Conservation (phyloP, 805 yeast genomes). For the Suhomyces canberraensis region DNA sequence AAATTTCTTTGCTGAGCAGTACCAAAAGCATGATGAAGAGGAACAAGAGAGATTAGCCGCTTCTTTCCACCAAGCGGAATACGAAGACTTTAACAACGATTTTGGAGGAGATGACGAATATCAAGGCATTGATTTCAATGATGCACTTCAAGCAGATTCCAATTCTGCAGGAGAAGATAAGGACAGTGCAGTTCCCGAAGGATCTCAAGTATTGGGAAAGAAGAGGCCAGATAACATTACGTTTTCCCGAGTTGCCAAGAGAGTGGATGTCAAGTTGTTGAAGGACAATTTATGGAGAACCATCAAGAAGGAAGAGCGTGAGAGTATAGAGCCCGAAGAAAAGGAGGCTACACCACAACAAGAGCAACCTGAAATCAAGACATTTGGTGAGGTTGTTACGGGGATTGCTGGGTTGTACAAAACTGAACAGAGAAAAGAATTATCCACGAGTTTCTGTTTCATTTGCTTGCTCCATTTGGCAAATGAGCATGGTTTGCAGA, state of each 20-base stretch:
- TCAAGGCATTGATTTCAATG: slow-evolving; percentile 43
- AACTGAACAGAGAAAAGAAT: slow-evolving; percentile 54
- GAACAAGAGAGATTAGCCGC: slow-evolving; percentile 36
- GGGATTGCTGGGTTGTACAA: slow-evolving; percentile 53
- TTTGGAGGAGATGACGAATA: slow-evolving; percentile 33
- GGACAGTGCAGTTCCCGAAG: slow-evolving; percentile 15
- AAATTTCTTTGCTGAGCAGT: slow-evolving; percentile 68
- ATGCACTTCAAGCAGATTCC: slow-evolving; percentile 27
- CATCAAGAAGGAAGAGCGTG: slow-evolving; percentile 22
- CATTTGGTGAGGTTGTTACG: slow-evolving; percentile 43
- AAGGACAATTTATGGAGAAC: slow-evolving; percentile 76
- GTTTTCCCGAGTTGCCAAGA: slow-evolving; percentile 71
- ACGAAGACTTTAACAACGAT: slow-evolving; percentile 37
- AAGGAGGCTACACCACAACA: slow-evolving; percentile 22
- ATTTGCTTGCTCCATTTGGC: slow-evolving; percentile 82
- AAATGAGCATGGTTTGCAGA: slow-evolving; percentile 72
- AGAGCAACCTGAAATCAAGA: slow-evolving; percentile 19
- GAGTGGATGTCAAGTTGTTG: slow-evolving; percentile 68
- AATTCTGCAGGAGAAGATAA: slow-evolving; percentile 7
- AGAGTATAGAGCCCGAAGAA: not conserved
- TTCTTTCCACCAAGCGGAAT: slow-evolving; percentile 39
- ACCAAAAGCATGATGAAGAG: slow-evolving; percentile 40
- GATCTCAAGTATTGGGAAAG: slow-evolving; percentile 18
- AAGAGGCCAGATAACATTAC: slow-evolving; percentile 43
- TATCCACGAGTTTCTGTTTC: slow-evolving; percentile 83